phyloP scores from a whole-genome alignment of 2,329 filamentous ascomycete genomes.

The Diplodia mutila region DNA sequence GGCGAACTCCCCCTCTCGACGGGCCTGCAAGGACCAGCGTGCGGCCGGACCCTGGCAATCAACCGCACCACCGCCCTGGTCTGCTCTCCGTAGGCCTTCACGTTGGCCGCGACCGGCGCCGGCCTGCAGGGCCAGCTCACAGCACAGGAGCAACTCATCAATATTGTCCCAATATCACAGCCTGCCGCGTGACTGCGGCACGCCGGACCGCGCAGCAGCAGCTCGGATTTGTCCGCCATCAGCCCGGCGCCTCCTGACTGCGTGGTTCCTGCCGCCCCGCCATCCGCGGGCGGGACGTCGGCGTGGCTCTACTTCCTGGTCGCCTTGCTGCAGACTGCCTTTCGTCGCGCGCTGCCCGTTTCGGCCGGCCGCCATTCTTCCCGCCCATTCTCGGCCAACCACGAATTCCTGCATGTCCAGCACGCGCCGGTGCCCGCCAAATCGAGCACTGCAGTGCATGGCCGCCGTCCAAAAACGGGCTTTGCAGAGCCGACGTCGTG shows the following conservation, averaged over 20 bases:
- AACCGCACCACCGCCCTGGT: not conserved
- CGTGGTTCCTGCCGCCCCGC: not conserved
- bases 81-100: not conserved
- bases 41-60: conserved; percentile 14
- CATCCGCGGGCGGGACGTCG: not conserved
- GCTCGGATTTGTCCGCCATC: not conserved
- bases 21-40: conserved; percentile 1
- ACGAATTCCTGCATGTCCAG: conserved; percentile 12
- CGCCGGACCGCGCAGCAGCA: conserved; percentile 4
- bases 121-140: not conserved
- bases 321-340: not conserved
- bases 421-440: not conserved
- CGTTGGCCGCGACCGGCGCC: not conserved
- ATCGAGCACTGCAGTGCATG: not conserved
- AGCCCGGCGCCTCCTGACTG: conserved; percentile 5
- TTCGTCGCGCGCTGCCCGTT: not conserved
- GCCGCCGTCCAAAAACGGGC: not conserved
- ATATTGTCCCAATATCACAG: conserved; percentile 6
- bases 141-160: conserved; percentile 4
- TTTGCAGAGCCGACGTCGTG: not conserved
- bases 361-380: not conserved
- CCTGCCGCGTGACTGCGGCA: conserved; percentile 13
- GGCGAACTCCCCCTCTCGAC: not conserved
- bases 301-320: not conserved
- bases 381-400: conserved; percentile 5